Evolutionary conservation across 148 eudicot genomes (phyloP).

Genomic region (Agrostemma githago): DNA sequence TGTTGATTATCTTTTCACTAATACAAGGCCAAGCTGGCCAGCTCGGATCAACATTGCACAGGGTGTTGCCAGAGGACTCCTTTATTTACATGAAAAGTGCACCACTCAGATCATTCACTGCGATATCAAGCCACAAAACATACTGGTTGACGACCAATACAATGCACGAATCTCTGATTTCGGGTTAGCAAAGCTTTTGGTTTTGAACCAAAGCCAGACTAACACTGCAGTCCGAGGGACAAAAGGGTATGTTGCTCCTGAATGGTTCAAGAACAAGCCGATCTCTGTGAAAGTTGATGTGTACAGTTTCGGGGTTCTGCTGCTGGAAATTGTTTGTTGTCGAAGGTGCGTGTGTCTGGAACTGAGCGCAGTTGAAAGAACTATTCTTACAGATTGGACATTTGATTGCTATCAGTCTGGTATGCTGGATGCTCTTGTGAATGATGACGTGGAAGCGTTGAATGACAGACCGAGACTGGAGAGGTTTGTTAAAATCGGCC

Average conservation of each 20-base stretch:
- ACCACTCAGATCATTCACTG: conserved; percentile 52
- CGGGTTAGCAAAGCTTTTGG: conserved; percentile 48
- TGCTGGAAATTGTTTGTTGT: conserved; percentile 31
- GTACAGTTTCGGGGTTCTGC: not conserved
- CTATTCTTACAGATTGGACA: conserved; percentile 21
- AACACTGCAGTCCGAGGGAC: conserved; percentile 24
- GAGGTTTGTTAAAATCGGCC: conserved; percentile 14
- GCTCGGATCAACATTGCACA: conserved; percentile 12
- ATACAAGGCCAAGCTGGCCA: conserved; percentile 11
- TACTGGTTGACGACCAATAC: conserved; percentile 34
- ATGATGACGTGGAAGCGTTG: conserved; percentile 21
- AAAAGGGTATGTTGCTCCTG: too few species aligned
- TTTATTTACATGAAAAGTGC: conserved; percentile 50
- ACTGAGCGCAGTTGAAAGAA: not conserved
- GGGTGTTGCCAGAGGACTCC: conserved; percentile 29
- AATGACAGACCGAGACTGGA: conserved; percentile 17
- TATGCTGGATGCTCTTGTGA: conserved; percentile 15
- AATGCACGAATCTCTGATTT: conserved; percentile 51
- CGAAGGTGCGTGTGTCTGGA: conserved; percentile 1
- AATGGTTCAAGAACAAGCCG: not conserved
- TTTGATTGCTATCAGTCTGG: conserved; percentile 19
- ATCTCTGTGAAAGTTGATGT: not conserved
- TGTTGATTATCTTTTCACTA: conserved; percentile 11
- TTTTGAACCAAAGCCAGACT: conserved; percentile 27
- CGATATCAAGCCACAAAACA: conserved; percentile 30